A percentile compares a stretch with the other conserved stretches of the same genome.
Evolutionary conservation across 768 basidiomycete species (phyloP).

Genomic region (Leccinum boreale): DNA sequence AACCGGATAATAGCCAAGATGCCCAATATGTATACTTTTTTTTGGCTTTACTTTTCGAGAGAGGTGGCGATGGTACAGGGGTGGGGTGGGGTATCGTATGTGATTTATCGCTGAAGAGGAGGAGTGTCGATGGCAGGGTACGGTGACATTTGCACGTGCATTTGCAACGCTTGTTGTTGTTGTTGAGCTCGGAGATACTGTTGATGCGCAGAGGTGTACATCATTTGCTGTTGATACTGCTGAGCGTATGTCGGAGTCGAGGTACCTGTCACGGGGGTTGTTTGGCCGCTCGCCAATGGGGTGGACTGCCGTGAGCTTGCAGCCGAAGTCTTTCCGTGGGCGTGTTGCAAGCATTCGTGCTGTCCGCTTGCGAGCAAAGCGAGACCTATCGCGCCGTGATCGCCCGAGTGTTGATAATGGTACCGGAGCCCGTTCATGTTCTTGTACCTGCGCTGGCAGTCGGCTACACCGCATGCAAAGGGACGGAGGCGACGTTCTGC

Average conservation of each 20-base stretch:
- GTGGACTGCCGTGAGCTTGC: conserved; percentile 33
- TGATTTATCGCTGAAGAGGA: conserved; percentile 15
- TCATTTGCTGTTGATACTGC: conserved; percentile 37
- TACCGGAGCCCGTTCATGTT: conserved; percentile 98
- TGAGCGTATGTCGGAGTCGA: conserved; percentile 32
- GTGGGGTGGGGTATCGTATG: conserved; percentile 14
- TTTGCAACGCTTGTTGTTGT: conserved; percentile 31
- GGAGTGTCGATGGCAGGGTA: conserved; percentile 17
- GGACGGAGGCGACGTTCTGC: conserved; percentile 80
- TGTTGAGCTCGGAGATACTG: conserved; percentile 36
- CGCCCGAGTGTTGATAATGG: conserved; percentile 95
- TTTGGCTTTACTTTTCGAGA: conserved; percentile 27
- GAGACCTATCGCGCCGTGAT: conserved; percentile 89
- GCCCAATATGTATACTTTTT: conserved; percentile 36
- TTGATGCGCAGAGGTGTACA: conserved; percentile 35
- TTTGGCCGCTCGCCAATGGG: conserved; percentile 29
- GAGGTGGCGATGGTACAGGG: not conserved
- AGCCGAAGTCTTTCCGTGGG: conserved; percentile 29
- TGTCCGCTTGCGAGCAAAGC: conserved; percentile 76
- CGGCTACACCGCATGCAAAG: conserved; percentile 86
- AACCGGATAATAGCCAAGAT: conserved; percentile 27
- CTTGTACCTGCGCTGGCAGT: conserved; percentile 88
- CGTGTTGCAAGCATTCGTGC: conserved; percentile 50
- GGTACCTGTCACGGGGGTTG: conserved; percentile 29
- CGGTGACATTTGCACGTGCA: conserved; percentile 25